Evolutionary conservation across 2,329 filamentous ascomycete species (phyloP).

Genomic region (Xylariales sp.): DNA sequence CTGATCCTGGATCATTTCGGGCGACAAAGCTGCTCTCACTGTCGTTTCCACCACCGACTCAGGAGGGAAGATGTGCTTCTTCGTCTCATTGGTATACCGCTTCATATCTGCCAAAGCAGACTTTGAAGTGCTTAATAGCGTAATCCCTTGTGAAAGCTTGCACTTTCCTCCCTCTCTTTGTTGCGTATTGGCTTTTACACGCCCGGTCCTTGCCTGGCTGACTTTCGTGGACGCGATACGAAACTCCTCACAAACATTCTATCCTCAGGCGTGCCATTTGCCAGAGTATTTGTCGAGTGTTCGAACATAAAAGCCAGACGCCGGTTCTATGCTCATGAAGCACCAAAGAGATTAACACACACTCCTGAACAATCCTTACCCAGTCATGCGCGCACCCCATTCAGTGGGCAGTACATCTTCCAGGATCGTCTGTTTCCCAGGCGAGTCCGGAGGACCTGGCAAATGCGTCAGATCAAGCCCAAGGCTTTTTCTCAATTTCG

Average conservation of each 20-base stretch:
- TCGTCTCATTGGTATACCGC: neutral
- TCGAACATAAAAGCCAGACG: neutral
- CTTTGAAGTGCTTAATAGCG: neutral
- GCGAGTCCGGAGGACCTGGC: too few species aligned
- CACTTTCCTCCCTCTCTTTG: neutral
- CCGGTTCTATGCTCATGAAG: too few species aligned
- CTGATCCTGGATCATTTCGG: neutral
- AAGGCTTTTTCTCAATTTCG: too few species aligned
- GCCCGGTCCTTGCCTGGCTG: neutral
- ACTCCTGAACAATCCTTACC: too few species aligned
- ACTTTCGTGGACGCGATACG: neutral
- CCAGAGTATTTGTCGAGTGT: neutral
- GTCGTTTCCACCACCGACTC: too few species aligned
- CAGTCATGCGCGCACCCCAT: too few species aligned
- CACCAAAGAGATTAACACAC: too few species aligned
- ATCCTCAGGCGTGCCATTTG: neutral
- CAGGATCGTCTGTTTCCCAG: too few species aligned
- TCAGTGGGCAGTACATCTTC: too few species aligned
- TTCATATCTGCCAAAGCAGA: neutral
- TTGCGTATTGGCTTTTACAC: neutral
- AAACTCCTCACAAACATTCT: neutral
- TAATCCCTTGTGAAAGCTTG: neutral
- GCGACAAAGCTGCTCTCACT: neutral
- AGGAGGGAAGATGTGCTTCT: neutral
- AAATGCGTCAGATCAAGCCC: too few species aligned